These are phyloP conservation scores for Dothiorella sarmentorum DNA, from an alignment of 2,329 filamentous ascomycete genomes.

Conservation along the genomic window DNA sequence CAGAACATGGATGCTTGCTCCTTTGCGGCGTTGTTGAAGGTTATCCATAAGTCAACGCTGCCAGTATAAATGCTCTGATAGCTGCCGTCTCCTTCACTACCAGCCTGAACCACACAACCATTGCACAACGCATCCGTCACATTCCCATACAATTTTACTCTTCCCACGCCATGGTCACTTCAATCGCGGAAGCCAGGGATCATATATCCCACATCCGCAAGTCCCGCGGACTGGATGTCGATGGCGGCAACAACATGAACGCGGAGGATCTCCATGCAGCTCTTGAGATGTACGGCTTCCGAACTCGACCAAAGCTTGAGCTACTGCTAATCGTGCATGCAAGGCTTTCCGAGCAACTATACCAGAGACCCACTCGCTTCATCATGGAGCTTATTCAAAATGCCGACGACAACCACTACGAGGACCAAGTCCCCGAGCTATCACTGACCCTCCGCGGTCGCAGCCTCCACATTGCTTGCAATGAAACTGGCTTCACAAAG, in stretches of 20 bases:
- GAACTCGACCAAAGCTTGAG: too few species aligned
- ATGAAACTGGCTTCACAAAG: constrained; percentile 13
- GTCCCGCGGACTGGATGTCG: constrained; percentile 1
- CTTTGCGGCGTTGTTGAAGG: too few species aligned
- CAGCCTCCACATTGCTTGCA: background rate
- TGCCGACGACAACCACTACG: constrained; percentile 51
- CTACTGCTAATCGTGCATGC: background rate
- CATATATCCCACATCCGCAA: constrained; percentile 8
- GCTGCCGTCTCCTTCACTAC: too few species aligned
- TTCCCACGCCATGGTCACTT: background rate
- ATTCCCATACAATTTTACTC: too few species aligned
- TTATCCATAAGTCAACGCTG: too few species aligned
- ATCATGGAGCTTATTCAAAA: constrained; percentile 55
- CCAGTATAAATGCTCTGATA: too few species aligned
- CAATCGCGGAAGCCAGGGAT: constrained; percentile 2
- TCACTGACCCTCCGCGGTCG: constrained; percentile 16
- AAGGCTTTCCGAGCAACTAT: constrained; percentile 28
- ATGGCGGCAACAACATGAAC: constrained; percentile 5
- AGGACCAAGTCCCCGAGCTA: constrained; percentile 27
- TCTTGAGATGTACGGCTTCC: background rate
- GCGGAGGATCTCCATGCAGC: constrained; percentile 15
- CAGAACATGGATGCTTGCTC: too few species aligned
- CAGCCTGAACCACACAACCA: too few species aligned
- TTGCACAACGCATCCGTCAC: too few species aligned
- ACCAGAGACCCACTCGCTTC: constrained; percentile 42